Conservation (phyloP, 2,329 filamentous ascomycete genomes). For the Penicillium capsulatum region DNA sequence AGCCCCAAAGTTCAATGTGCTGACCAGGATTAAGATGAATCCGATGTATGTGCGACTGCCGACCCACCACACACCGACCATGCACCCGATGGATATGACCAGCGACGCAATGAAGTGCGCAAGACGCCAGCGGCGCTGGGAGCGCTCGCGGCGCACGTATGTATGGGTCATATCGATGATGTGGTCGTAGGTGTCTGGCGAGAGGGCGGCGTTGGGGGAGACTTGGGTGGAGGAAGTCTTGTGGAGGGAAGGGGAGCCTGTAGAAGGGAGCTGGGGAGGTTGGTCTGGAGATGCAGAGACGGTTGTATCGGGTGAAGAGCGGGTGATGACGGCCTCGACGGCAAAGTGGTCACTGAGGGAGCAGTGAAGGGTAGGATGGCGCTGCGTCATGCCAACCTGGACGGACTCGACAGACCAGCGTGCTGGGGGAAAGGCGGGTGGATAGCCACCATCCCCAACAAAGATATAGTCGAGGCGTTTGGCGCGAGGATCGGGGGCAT, state of each 20-base stretch:
- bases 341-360: conserved; percentile 95
- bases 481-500: conserved; percentile 66
- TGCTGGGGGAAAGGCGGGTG: conserved; percentile 27
- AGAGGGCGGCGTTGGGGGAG: conserved; percentile 35
- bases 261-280: conserved; percentile 5
- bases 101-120: conserved; percentile 69
- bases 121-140: conserved; percentile 67
- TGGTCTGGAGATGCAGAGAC: conserved; percentile 1
- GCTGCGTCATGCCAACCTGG: conserved; percentile 72
- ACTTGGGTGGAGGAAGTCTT: conserved; percentile 14
- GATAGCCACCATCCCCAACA: conserved; percentile 54
- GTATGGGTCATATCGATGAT: conserved; percentile 66
- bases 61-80: conserved; percentile 82
- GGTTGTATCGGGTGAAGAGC: conserved; percentile 24
- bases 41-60: conserved; percentile 64
- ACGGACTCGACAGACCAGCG: conserved; percentile 68
- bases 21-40: conserved; percentile 75
- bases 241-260: conserved; percentile 13
- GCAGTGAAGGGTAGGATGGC: conserved; percentile 75
- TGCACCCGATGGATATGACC: conserved; percentile 65
- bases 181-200: conserved; percentile 59
- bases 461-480: conserved; percentile 96
- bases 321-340: conserved; percentile 70
- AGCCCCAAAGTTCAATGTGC: conserved; percentile 69
- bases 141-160: conserved; percentile 67